Base-by-base conservation (phyloP, 1,139 yeast genomes). In the Debaryomyces psychrophilus region DNA sequence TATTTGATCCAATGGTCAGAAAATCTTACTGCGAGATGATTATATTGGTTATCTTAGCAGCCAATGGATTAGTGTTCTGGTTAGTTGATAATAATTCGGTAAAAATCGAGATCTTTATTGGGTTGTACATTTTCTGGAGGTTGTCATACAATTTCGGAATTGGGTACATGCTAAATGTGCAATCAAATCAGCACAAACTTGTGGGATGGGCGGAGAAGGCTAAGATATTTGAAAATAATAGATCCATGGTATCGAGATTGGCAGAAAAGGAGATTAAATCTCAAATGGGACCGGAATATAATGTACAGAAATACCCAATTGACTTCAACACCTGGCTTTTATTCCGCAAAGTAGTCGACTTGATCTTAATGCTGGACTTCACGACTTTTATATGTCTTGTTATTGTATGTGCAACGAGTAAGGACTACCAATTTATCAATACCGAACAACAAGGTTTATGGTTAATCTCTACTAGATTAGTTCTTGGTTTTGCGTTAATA, bases 261-360 rank as follows among this genome's bases (percentile, higher is more conserved):
- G 62, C 80, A 38, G 71, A 70, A 39, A 52, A 58, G 4, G 78
- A 73, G 53, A 70, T 87, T 43, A 70, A 68, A 37, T 72, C 84
- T 34, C 90, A 87, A 62, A 79, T 88, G 79, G 85, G 85, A 7
- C 49, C 63, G 8, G 62, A 68, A 35, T 83, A 82, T 58, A 67
- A 77, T 38, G 69, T 83, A 50, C 65, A 73, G 39, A 59, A 69
- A 8, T 69, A 78, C 42, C 96, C 96, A 1, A 70, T 82, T 46
- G 96, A 88, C 61, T 85, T 85, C 68, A 88, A 87, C 64, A 83
- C 93, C 31, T 89, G 96, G 96, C 71, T 89, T 41, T 63, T 89
- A 14, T 89, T 86, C 65, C 76, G 96, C 51, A 87, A 86, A 61
- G 76, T 85, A 45, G 96, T 89, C 17, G 96, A 89, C 64, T 75